phyloP scores from a whole-genome alignment of 345 rosid species.

The Syzygium grande region DNA sequence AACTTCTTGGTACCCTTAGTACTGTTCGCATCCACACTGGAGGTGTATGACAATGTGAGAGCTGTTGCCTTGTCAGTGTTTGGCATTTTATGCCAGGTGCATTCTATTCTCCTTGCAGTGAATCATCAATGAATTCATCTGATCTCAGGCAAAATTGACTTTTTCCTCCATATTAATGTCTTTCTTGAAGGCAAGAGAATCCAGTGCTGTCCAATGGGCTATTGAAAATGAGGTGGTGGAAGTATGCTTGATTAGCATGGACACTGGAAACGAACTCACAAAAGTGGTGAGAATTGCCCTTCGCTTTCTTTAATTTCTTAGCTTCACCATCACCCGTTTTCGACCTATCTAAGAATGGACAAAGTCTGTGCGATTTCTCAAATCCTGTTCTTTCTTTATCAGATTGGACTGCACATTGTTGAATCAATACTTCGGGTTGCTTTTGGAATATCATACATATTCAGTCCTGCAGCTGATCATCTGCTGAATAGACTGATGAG shows the following conservation, averaged over 20 bases:
- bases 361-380: neutral
- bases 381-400: neutral
- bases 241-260: conserved; percentile 1
- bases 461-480: neutral
- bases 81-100: conserved; percentile 7
- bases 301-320: neutral
- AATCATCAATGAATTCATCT: neutral
- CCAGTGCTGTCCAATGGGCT: conserved; percentile 2
- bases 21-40: neutral
- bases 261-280: conserved; percentile 5
- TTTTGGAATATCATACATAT: neutral
- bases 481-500: neutral
- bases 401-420: conserved; percentile 4
- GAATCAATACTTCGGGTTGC: conserved; percentile 4
- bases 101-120: neutral
- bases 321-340: neutral
- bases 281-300: conserved; percentile 1
- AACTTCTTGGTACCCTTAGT: conserved; percentile 5
- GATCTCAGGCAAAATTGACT: neutral
- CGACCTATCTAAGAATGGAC: neutral
- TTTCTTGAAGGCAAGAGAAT: conserved; percentile 4
- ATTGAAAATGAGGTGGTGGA: neutral
- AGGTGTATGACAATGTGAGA: conserved; percentile 4
- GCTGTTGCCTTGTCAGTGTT: conserved; percentile 4
- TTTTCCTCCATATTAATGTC: neutral